Evolutionary conservation across 352 stramenopile genomes (phyloP), one percentile per base, ranked within the genome.

Genomic region (Peronospora farinosa): DNA sequence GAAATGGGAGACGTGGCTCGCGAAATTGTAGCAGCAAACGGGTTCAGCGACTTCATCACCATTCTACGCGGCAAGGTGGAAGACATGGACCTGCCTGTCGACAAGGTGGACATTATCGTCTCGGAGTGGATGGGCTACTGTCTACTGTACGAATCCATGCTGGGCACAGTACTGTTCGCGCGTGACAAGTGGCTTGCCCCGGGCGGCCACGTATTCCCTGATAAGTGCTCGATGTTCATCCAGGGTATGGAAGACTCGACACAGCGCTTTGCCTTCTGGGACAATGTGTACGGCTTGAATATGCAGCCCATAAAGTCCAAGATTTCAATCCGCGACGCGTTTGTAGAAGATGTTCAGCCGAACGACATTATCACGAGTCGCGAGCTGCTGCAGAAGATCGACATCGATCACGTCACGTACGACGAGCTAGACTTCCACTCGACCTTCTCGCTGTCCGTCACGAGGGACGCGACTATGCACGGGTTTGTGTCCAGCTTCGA

Each of bases 91-190:
- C 67, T 99, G 12, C 93, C 93, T 0, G 88, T 98, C 25, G 70
- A 92, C 39, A 76, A 95, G 42, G 91, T 98, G 33, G 95, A 98
- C 68, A 96, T 99, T 43, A 98, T 98, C 65, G 92, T 98, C 28
- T 97, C 86, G 17, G 96, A 99, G 77, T 99, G 96, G 95, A 99
- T 99, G 95, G 95, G 95, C 37, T 98, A 99, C 71, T 98, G 94
- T 56, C 69, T 98, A 28, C 65, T 98, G 15, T 99, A 98, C 66
- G 95, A 98, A 74, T 97, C 86, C 27, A 99, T 99, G 96, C 80
- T 99, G 16, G 93, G 98, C 62, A 98, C 93, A 7, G 95, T 98
- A 17, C 67, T 98, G 11, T 97, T 85, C 63, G 95, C 95, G 23
- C 76, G 95, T 19, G 95, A 99, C 71, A 98, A 97, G 69, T 99